Evolutionary conservation across 2,329 filamentous ascomycete genomes (phyloP).

Genomic region (Chrysosporium queenslandicum): DNA sequence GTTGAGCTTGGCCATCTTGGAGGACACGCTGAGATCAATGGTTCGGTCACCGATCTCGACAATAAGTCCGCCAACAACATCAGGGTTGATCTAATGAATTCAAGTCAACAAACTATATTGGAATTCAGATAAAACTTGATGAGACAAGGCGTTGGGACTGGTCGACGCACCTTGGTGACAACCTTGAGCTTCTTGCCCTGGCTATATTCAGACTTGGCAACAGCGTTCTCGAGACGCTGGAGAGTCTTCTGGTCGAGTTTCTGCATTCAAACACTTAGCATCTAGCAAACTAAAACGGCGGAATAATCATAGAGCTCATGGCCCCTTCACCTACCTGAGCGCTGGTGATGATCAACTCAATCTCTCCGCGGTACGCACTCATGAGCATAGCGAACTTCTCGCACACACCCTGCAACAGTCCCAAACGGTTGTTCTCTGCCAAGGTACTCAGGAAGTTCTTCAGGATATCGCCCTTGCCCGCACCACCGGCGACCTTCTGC

Average conservation of each 20-base stretch:
- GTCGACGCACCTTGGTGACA: constrained; percentile 61
- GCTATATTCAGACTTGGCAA: constrained; percentile 80
- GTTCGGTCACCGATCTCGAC: constrained; percentile 97
- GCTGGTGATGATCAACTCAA: constrained; percentile 85
- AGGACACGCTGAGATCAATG: constrained; percentile 91
- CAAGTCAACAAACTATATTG: constrained; percentile 4
- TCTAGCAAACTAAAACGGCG: not conserved
- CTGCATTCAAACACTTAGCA: constrained; percentile 35
- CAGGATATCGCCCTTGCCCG: constrained; percentile 65
- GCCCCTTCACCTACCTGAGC: constrained; percentile 56
- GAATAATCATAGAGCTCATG: not conserved
- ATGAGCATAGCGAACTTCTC: constrained; percentile 83
- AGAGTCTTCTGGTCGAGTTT: constrained; percentile 81
- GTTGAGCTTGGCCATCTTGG: constrained; percentile 97
- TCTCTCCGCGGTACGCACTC: constrained; percentile 79
- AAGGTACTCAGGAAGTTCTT: constrained; percentile 89
- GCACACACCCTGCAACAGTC: constrained; percentile 67
- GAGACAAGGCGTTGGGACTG: not conserved
- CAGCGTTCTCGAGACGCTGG: constrained; percentile 71
- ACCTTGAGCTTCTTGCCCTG: constrained; percentile 98
- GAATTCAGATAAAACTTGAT: too few species aligned
- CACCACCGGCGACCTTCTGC: constrained; percentile 63
- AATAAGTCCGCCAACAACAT: constrained; percentile 84
- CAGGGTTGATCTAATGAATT: constrained; percentile 65
- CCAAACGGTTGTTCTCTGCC: constrained; percentile 92